Evolutionary conservation across 2,329 filamentous ascomycete genomes (phyloP).

Genomic region (Cladosporium velox): DNA sequence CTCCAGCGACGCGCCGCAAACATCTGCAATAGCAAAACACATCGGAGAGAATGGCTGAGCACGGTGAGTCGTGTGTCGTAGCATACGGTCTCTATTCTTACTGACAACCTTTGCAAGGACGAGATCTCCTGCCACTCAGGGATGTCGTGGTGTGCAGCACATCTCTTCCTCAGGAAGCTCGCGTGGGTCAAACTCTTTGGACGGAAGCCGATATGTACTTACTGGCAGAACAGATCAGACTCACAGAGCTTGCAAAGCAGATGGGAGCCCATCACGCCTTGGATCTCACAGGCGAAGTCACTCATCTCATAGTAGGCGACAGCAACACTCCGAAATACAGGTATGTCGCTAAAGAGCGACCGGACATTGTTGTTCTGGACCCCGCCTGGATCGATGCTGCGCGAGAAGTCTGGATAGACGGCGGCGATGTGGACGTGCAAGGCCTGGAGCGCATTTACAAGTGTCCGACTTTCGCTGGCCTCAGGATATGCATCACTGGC

Average conservation of each 20-base stretch:
- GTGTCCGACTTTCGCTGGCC: slow-evolving; percentile 63
- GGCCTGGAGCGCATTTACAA: slow-evolving; percentile 68
- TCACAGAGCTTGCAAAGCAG: slow-evolving; percentile 65
- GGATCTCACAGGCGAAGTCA: slow-evolving; percentile 93
- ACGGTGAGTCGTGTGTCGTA: not conserved
- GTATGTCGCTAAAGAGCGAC: slow-evolving; percentile 86
- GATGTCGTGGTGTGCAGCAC: slow-evolving; percentile 39
- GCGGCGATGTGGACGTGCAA: slow-evolving; percentile 71
- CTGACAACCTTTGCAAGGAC: not conserved
- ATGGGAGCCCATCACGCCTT: slow-evolving; percentile 87
- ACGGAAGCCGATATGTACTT: slow-evolving; percentile 4
- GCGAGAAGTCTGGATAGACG: slow-evolving; percentile 75
- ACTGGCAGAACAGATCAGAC: slow-evolving; percentile 29
- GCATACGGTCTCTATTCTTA: not conserved
- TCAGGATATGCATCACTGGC: slow-evolving; percentile 69
- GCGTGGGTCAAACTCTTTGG: slow-evolving; percentile 30
- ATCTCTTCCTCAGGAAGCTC: slow-evolving; percentile 36
- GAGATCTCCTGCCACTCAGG: slow-evolving; percentile 29
- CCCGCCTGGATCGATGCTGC: slow-evolving; percentile 84
- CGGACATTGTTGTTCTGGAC: slow-evolving; percentile 80
- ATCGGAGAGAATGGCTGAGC: not conserved
- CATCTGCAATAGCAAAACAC: not conserved
- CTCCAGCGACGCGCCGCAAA: not conserved
- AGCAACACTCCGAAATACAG: slow-evolving; percentile 91
- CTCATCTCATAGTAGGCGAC: slow-evolving; percentile 88